A percentile compares a stretch with the other conserved stretches of the same genome.
Conservation (phyloP, 352 stramenopile genomes). For the Phytophthora pistaciae region DNA sequence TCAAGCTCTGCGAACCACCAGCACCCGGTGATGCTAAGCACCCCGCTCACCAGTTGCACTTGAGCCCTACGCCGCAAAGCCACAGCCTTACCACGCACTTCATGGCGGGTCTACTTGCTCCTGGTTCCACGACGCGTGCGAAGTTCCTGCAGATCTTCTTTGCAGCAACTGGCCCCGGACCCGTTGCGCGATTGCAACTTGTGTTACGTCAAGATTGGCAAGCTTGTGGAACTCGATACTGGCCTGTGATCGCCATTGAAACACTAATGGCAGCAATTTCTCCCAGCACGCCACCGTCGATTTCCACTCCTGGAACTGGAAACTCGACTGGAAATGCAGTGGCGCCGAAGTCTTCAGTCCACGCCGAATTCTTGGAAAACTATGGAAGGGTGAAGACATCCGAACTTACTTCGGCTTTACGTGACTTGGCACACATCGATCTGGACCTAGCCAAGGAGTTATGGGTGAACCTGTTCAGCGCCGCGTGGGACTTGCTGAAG, state of each 20-base stretch:
- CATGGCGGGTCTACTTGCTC: slow-evolving; percentile 81
- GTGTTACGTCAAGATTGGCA: slow-evolving; percentile 90
- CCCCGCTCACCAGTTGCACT: slow-evolving; percentile 64
- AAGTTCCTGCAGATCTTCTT: slow-evolving; percentile 86
- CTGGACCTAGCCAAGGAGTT: slow-evolving; percentile 87
- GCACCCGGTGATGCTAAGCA: slow-evolving; percentile 60
- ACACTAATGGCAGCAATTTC: slow-evolving; percentile 66
- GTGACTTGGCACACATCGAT: slow-evolving; percentile 82
- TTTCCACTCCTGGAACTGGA: slow-evolving; percentile 9
- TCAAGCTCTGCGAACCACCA: slow-evolving; percentile 77
- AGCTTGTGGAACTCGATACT: slow-evolving; percentile 86
- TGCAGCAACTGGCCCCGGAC: slow-evolving; percentile 43
- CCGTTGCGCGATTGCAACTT: slow-evolving; percentile 66
- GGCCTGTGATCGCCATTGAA: slow-evolving; percentile 84
- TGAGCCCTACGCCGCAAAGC: slow-evolving; percentile 67
- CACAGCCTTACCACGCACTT: slow-evolving; percentile 83
- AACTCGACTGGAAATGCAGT: slow-evolving; percentile 1
- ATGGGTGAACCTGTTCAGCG: slow-evolving; percentile 81
- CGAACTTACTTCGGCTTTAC: slow-evolving; percentile 63
- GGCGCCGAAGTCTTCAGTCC: slow-evolving; percentile 15
- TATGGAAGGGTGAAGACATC: slow-evolving; percentile 43
- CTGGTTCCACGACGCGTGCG: slow-evolving; percentile 63
- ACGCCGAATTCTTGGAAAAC: slow-evolving; percentile 39
- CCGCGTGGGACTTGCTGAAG: slow-evolving; percentile 60
- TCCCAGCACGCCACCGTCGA: slow-evolving; percentile 16